Evolutionary conservation across 805 yeast genomes (phyloP), one percentile per base, ranked within the genome.

Genomic region (Yamadazyma sp.): DNA sequence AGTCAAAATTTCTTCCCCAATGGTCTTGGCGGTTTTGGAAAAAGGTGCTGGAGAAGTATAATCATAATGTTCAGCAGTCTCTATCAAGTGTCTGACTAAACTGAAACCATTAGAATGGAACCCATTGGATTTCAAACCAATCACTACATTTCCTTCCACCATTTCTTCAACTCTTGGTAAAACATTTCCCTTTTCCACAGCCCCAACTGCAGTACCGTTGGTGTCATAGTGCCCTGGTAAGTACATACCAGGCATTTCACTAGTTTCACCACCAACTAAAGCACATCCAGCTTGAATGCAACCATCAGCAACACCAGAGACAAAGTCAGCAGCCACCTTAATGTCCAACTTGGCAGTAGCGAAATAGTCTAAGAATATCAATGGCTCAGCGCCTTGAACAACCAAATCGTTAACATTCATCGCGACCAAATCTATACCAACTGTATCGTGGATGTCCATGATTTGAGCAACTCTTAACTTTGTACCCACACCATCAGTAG

Each of bases 231-330:
- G 98, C 22, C 95, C 95, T 40, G 81, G 88, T 42, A 82, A 85
- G 56, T 93, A 93, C 85, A 93, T 87, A 48, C 99, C 99, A 18
- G 99, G 99, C 99, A 93, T 93, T 72, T 93, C 99, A 38, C 95
- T 84, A 25, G 99, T 93, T 67, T 93, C 99, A 49, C 99, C 99
- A 40, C 99, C 99, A 37, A 93, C 96, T 41, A 93, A 73, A 5
- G 99, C 99, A 75, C 99, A 91, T 8, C 96, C 96, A 22, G 98
- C 85, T 48, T 80, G 78, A 48, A 82, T 81, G 71, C 99, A 93
- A 40, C 99, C 99, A 47, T 85, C 85, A 33, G 96, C 97, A 47
- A 93, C 99, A 64, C 99, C 98, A 44, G 77, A 71, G 25, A 93
- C 98, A 52, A 93, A 93, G 49, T 79, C 82, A 17, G 93, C 82